Evolutionary conservation across 169 alveolate genomes (phyloP).

Genomic region (Plasmodium reichenowi): DNA sequence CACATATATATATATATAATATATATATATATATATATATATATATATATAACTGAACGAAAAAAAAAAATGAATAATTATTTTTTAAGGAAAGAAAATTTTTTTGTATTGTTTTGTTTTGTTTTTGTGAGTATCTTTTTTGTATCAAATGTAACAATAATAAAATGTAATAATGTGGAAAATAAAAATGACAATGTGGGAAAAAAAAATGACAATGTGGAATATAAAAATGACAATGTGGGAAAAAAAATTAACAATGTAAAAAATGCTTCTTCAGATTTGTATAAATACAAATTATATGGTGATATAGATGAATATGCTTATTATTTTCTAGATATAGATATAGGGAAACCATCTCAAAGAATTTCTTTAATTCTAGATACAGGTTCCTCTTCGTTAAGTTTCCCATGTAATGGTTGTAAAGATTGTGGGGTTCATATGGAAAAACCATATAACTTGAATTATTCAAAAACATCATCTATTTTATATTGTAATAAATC

Average conservation of each 20-base stretch:
- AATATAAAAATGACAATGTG: too few species aligned
- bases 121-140: not conserved
- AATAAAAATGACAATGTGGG: not conserved
- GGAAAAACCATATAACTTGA: conserved; percentile 68
- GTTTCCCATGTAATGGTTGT: conserved; percentile 78
- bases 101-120: conserved; percentile 9
- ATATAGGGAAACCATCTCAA: conserved; percentile 82
- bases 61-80: conserved; percentile 7
- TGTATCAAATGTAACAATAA: not conserved
- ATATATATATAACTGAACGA: too few species aligned
- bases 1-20: too few species aligned
- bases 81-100: conserved; percentile 4
- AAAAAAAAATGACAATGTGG: too few species aligned
- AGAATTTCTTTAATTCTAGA: conserved; percentile 81
- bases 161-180: not conserved
- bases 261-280: not conserved
- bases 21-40: too few species aligned
- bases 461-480: conserved; percentile 76
- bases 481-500: conserved; percentile 57
- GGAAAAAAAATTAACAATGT: not conserved
- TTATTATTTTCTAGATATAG: conserved; percentile 78
- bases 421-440: conserved; percentile 82
- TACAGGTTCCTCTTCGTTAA: conserved; percentile 84
- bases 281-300: conserved; percentile 70
- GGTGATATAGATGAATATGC: conserved; percentile 86